phyloP scores from a whole-genome alignment of 2,329 filamentous ascomycete species.

The Tolypocladium guangdongense region DNA sequence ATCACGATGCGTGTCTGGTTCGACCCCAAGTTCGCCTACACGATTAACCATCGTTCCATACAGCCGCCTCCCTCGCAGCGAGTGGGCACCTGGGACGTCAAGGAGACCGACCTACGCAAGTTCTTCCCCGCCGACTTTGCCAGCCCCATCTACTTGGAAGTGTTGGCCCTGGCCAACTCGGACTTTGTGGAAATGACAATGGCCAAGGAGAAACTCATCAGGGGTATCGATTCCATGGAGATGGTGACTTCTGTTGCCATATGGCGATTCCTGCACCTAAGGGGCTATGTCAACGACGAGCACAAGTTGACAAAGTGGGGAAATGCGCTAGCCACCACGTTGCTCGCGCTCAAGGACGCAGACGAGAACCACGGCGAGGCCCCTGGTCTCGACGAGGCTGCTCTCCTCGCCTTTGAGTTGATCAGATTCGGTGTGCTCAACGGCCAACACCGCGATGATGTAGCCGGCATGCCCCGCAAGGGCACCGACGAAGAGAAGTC shows the following conservation, averaged over 20 bases:
- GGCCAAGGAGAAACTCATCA: slow-evolving; percentile 43
- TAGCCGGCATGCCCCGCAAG: slow-evolving; percentile 44
- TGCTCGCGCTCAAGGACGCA: slow-evolving; percentile 50
- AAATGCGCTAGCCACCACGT: slow-evolving; percentile 59
- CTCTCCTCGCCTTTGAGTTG: slow-evolving; percentile 77
- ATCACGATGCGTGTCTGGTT: slow-evolving; percentile 80
- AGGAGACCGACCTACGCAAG: slow-evolving; percentile 42
- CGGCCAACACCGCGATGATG: slow-evolving; percentile 47
- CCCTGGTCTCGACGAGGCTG: slow-evolving; percentile 57
- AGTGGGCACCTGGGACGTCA: slow-evolving; percentile 61
- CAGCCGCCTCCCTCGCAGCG: slow-evolving; percentile 36
- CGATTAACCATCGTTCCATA: slow-evolving; percentile 49
- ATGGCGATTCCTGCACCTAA: slow-evolving; percentile 82
- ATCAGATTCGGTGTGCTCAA: slow-evolving; percentile 70
- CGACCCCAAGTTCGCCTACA: slow-evolving; percentile 55
- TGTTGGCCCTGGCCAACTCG: slow-evolving; percentile 56
- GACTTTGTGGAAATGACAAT: slow-evolving; percentile 62
- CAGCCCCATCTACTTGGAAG: slow-evolving; percentile 40
- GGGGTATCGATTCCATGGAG: slow-evolving; percentile 54
- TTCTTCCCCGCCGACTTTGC: slow-evolving; percentile 31
- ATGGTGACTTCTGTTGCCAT: slow-evolving; percentile 62
- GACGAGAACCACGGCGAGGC: slow-evolving; percentile 32
- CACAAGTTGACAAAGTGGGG: slow-evolving; percentile 82
- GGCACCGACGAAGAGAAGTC: slow-evolving; percentile 61
- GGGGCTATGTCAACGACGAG: slow-evolving; percentile 69